phyloP scores from a whole-genome alignment of 306 rosid species.

The Prunus mume region DNA sequence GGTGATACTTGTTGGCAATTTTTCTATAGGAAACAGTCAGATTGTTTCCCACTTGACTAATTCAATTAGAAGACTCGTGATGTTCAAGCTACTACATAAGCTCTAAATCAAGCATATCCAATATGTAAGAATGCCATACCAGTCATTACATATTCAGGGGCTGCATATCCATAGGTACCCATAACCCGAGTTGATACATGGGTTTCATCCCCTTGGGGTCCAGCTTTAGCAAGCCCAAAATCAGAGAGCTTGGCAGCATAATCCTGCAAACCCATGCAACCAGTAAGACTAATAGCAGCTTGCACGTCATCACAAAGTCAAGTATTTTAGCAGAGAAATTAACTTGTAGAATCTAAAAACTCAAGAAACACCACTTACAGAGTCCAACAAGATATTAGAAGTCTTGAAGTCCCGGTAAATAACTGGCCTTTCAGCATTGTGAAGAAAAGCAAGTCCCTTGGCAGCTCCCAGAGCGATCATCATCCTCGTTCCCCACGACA shows the following conservation, averaged over 20 bases:
- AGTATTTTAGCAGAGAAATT: not conserved
- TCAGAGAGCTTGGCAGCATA: constrained; percentile 97
- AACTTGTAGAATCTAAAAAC: not conserved
- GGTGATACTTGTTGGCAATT: not conserved
- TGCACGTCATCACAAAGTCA: constrained; percentile 6
- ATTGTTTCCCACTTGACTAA: constrained; percentile 1
- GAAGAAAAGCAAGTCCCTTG: constrained; percentile 96
- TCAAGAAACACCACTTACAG: constrained; percentile 44
- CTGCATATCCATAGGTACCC: constrained; percentile 99
- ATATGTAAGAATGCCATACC: constrained; percentile 47
- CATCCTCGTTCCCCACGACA: constrained; percentile 89
- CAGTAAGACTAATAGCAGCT: constrained; percentile 10
- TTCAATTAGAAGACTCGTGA: not conserved
- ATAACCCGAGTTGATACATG: constrained; percentile 97
- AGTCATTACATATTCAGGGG: constrained; percentile 98
- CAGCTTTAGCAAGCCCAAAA: constrained; percentile 97
- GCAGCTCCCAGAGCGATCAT: constrained; percentile 97
- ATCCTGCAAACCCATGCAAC: constrained; percentile 52
- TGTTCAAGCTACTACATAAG: not conserved
- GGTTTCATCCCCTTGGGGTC: constrained; percentile 98
- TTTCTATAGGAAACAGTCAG: not conserved
- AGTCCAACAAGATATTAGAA: constrained; percentile 90
- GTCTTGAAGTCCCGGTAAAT: constrained; percentile 96
- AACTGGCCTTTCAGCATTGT: constrained; percentile 93
- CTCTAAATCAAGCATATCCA: constrained; percentile 8